Evolutionary conservation across 495 filamentous ascomycete species (phyloP).

Genomic region (Neurospora tetraspora): DNA sequence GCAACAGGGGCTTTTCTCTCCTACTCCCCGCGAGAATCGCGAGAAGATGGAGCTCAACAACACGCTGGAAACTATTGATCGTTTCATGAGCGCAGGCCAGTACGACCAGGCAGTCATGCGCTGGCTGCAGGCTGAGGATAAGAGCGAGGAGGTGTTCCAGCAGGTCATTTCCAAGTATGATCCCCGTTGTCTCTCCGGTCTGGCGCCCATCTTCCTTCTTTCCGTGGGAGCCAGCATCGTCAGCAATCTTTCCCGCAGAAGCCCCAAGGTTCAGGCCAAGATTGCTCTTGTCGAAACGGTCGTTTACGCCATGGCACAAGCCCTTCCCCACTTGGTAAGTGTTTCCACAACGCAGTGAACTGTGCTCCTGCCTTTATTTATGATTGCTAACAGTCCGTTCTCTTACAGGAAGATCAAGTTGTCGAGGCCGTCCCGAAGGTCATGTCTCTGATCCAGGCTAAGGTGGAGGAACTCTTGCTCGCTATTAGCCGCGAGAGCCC

Average conservation of each 20-base stretch:
- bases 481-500: slow-evolving; percentile 51
- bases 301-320: slow-evolving; percentile 38
- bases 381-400: slow-evolving; percentile 6
- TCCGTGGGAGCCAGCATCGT: slow-evolving; percentile 79
- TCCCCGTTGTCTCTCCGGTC: slow-evolving; percentile 57
- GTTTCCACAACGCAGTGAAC: neutral
- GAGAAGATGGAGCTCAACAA: slow-evolving; percentile 51
- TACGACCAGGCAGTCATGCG: slow-evolving; percentile 58
- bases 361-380: slow-evolving; percentile 1
- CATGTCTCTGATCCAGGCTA: slow-evolving; percentile 60
- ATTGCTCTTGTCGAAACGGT: slow-evolving; percentile 71
- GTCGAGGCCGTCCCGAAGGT: slow-evolving; percentile 61
- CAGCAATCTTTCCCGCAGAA: slow-evolving; percentile 50
- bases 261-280: slow-evolving; percentile 41
- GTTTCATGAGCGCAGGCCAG: slow-evolving; percentile 51
- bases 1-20: slow-evolving; percentile 26
- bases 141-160: slow-evolving; percentile 73
- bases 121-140: slow-evolving; percentile 75
- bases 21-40: slow-evolving; percentile 23
- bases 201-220: slow-evolving; percentile 68
- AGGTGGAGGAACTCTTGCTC: slow-evolving; percentile 63
- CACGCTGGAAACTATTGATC: slow-evolving; percentile 54
- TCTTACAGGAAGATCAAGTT: slow-evolving; percentile 59
- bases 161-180: slow-evolving; percentile 65
- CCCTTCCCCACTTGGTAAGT: slow-evolving; percentile 39